These are phyloP conservation scores for Phialophora macrospora DNA, from an alignment of 2,329 filamentous ascomycete genomes.

Conservation along the genomic window DNA sequence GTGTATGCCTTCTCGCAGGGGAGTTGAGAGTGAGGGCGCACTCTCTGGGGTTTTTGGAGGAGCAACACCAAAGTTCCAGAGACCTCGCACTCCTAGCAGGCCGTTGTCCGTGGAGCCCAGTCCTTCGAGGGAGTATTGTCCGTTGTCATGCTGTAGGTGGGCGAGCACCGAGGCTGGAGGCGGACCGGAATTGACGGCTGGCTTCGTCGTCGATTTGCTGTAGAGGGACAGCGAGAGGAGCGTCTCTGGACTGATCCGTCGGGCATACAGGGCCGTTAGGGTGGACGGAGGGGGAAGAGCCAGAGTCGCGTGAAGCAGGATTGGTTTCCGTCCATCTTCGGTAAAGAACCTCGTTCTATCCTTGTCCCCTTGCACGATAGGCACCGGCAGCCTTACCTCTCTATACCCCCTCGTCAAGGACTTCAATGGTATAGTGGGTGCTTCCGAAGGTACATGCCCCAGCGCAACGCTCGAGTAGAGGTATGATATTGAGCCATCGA, in stretches of 20 bases:
- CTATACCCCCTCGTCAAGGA: conserved; percentile 82
- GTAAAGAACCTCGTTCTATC: background rate
- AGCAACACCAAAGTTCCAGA: conserved; percentile 87
- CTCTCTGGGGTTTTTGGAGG: conserved; percentile 50
- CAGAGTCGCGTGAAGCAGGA: conserved; percentile 52
- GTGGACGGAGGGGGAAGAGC: conserved; percentile 71
- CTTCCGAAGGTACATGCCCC: conserved; percentile 67
- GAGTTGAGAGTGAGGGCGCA: conserved; percentile 4
- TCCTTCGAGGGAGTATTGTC: conserved; percentile 86
- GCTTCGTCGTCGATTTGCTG: conserved; percentile 46
- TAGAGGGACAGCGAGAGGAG: conserved; percentile 74
- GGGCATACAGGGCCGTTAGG: conserved; percentile 82
- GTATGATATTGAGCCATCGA: conserved; percentile 97
- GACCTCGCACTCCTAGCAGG: conserved; percentile 79
- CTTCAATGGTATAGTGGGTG: conserved; percentile 74
- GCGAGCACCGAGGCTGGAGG: conserved; percentile 54
- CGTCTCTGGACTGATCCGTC: conserved; percentile 74
- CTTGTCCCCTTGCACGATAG: conserved; percentile 32
- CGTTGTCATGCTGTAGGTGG: conserved; percentile 70
- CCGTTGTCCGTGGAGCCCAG: conserved; percentile 92
- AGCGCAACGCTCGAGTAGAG: conserved; percentile 89
- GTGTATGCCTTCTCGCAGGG: conserved; percentile 5
- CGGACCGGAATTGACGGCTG: conserved; percentile 53
- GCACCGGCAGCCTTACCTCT: conserved; percentile 35
- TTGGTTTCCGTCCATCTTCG: conserved; percentile 45